Evolutionary conservation across 257 asterid species (phyloP), one percentile per base, ranked within the genome.

Genomic region (Ocimum tenuiflorum): DNA sequence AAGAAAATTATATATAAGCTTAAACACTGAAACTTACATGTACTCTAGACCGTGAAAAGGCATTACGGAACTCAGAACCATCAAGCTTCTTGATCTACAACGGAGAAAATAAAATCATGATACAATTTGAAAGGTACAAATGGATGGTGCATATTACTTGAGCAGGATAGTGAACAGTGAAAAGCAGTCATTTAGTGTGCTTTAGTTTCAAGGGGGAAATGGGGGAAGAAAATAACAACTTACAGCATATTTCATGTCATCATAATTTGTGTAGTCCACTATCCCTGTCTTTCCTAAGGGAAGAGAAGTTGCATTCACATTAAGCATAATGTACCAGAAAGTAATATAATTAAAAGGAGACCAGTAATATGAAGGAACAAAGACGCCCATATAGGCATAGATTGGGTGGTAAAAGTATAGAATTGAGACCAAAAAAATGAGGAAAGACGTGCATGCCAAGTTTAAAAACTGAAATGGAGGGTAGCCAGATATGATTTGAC

Each of bases 201-300:
- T 35, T 54, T 38, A 63, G 15, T 23, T 31, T 47, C 31, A 27
- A 27, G 31, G 4, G 4, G 4, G 31, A 2, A 27, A 27, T 27
- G 55, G 77, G 76, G 36, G n/a, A n/a, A 31, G 36, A 31, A 31
- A 3, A 18, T 18, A 2, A 67, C 12, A 60, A 67, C 83, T 81
- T 75, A 92, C 97, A 71, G 99, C 94, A 80, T 88, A 88, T 80
- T 78, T 92, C 97, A 90, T 87, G 81, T 92, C 97, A 45, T 92
- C 95, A 7, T 76, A 74, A 70, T 78, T 87, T 29, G 96, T 84
- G 71, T 92, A 92, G 81, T 92, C 99, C 72, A 86, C 96, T 27
- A 85, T 86, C 74, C 99, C 99, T 1, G 95, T 83, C 74, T 89
- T 86, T 23, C 99, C 99, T 92, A 76, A 69, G 69, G 43, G 45